Conservation (phyloP, 1,139 yeast species). For the Groenewaldozyma auringiensis region DNA sequence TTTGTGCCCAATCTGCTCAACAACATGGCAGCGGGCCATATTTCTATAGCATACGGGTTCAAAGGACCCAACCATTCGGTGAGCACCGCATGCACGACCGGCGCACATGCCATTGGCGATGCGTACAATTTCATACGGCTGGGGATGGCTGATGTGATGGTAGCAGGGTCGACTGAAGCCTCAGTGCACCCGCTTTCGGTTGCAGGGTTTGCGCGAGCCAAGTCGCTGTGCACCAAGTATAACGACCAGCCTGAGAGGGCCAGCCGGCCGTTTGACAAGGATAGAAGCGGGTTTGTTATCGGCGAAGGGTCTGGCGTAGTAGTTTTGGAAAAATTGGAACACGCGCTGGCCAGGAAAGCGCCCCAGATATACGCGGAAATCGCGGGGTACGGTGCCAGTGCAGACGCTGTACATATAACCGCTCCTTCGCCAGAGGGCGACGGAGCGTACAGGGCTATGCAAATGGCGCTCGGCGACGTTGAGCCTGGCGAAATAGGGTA, state of each 20-base stretch:
- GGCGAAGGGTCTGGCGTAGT: conserved; percentile 90
- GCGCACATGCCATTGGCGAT: conserved; percentile 89
- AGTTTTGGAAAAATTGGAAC: conserved; percentile 67
- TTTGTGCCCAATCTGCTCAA: conserved; percentile 76
- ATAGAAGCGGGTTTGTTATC: conserved; percentile 79
- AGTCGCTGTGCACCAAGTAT: conserved; percentile 60
- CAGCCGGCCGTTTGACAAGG: conserved; percentile 79
- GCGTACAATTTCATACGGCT: conserved; percentile 72
- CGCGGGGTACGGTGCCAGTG: conserved; percentile 80
- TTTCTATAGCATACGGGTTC: conserved; percentile 68
- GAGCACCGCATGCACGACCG: conserved; percentile 96
- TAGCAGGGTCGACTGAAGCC: conserved; percentile 92
- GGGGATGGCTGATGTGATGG: conserved; percentile 78
- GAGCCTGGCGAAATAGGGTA: conserved; percentile 51
- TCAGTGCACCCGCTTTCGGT: conserved; percentile 79
- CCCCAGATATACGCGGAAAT: conserved; percentile 64
- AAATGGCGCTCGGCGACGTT: conserved; percentile 54
- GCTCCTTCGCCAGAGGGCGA: conserved; percentile 78
- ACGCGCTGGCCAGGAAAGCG: conserved; percentile 58
- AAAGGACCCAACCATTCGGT: conserved; percentile 85
- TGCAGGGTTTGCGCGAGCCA: conserved; percentile 88
- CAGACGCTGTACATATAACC: conserved; percentile 90
- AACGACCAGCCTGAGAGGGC: conserved; percentile 58
- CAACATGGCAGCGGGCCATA: conserved; percentile 94
- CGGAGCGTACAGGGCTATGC: conserved; percentile 84